These are phyloP conservation scores for Arthroderma sp. DNA, from an alignment of 2,329 filamentous ascomycete species.

Conservation along the genomic window DNA sequence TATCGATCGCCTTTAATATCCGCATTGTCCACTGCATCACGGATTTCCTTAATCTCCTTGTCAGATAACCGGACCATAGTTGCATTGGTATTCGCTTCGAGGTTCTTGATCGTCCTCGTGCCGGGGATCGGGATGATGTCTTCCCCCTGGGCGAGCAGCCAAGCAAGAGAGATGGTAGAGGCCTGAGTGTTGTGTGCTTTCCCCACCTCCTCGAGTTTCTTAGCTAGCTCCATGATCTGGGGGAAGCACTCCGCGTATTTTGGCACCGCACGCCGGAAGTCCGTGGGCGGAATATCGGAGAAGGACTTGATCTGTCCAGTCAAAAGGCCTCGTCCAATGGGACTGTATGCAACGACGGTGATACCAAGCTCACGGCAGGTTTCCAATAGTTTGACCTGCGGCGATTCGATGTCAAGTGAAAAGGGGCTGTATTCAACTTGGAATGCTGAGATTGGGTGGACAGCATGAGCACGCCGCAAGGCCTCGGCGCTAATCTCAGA, in stretches of 20 bases:
- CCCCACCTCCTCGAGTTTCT: too few relatives aligned
- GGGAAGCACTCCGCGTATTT: slow-evolving; percentile 31
- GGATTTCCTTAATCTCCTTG: neutral
- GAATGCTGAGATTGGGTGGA: slow-evolving; percentile 43
- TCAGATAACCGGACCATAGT: neutral
- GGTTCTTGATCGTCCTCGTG: neutral
- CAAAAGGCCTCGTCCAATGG: slow-evolving; percentile 45
- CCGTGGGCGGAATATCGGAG: slow-evolving; percentile 35
- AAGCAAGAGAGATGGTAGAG: too few relatives aligned
- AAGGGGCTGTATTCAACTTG: slow-evolving; percentile 51
- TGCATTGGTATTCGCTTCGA: neutral
- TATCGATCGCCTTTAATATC: neutral
- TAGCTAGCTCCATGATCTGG: too few relatives aligned
- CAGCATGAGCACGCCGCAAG: slow-evolving; percentile 25
- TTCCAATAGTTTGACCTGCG: slow-evolving; percentile 46
- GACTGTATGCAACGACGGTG: slow-evolving; percentile 47
- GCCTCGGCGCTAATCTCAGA: slow-evolving; percentile 26
- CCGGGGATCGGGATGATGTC: neutral
- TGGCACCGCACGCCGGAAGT: slow-evolving; percentile 31
- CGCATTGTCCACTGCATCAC: neutral
- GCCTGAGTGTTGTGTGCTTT: too few relatives aligned
- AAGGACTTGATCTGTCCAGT: slow-evolving; percentile 35
- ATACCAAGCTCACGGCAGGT: slow-evolving; percentile 45
- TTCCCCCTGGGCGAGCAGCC: neutral
- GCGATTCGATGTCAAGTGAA: slow-evolving; percentile 40